Evolutionary conservation across 805 yeast genomes (phyloP).

Genomic region (Spathaspora passalidarum): DNA sequence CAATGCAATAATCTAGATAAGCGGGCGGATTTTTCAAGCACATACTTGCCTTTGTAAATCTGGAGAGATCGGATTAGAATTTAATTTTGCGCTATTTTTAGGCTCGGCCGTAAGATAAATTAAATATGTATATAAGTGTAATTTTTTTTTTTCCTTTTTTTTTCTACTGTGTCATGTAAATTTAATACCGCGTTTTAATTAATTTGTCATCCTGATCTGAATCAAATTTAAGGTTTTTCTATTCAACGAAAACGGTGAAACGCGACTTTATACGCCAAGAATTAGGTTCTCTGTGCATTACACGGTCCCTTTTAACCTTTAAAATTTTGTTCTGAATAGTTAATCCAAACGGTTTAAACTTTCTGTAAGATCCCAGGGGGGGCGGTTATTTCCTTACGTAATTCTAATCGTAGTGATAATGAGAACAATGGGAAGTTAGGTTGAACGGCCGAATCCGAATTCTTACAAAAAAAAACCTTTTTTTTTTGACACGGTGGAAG

Average conservation of each 20-base stretch:
- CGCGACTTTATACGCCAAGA: background rate
- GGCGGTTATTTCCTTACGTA: background rate
- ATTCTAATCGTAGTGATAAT: background rate
- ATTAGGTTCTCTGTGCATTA: background rate
- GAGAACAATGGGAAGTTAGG: background rate
- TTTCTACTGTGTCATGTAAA: background rate
- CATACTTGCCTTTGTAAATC: background rate
- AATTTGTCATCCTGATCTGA: too few species aligned
- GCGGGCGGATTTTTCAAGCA: too few species aligned
- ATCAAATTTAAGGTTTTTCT: background rate
- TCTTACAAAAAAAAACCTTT: background rate
- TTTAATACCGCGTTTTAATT: constrained; percentile 1
- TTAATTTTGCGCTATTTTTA: background rate
- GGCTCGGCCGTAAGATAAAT: background rate
- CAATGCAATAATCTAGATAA: too few species aligned
- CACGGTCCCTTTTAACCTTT: background rate
- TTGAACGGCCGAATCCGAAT: background rate
- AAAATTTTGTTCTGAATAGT: too few species aligned
- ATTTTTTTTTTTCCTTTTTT: background rate
- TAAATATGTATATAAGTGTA: too few species aligned
- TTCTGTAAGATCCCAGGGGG: too few species aligned
- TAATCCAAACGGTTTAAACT: background rate
- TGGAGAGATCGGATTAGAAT: background rate
- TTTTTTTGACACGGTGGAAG: background rate
- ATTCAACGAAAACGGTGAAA: background rate